Evolutionary conservation across 495 filamentous ascomycete species (phyloP).

Genomic region (Aspergillus bridgeri): DNA sequence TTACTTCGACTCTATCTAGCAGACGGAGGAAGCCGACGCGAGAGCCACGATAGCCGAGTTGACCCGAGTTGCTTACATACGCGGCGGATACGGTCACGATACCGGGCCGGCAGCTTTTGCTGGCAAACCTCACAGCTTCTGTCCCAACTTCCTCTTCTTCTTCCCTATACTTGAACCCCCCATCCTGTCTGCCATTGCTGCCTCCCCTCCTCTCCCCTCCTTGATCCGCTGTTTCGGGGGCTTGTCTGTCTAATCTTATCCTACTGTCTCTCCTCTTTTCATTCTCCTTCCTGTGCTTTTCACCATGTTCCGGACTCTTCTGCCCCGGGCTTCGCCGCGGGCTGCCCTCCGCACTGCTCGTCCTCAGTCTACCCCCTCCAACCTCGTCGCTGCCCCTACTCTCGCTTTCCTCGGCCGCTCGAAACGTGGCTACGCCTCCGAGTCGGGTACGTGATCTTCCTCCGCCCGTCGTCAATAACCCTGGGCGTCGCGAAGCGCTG

Average conservation of each 20-base stretch:
- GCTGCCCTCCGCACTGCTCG: conserved; percentile 53
- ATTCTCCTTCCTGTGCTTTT: conserved; percentile 22
- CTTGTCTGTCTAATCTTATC: conserved; percentile 18
- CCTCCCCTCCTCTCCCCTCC: conserved; percentile 28
- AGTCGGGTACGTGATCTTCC: conserved; percentile 63
- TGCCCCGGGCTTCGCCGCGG: conserved; percentile 64
- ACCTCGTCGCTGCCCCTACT: conserved; percentile 54
- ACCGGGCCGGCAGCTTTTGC: conserved; percentile 27
- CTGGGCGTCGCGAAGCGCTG: not conserved
- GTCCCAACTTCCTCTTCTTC: conserved; percentile 27
- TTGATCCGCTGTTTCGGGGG: conserved; percentile 28
- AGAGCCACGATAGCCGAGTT: conserved; percentile 15
- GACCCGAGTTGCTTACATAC: conserved; percentile 21
- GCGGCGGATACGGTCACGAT: conserved; percentile 21
- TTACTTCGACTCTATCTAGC: no score
- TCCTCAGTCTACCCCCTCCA: conserved; percentile 50
- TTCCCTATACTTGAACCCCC: conserved; percentile 24
- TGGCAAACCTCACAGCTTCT: conserved; percentile 23
- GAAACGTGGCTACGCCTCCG: conserved; percentile 72
- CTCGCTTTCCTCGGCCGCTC: conserved; percentile 53
- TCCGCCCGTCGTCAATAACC: not conserved
- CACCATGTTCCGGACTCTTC: conserved; percentile 69
- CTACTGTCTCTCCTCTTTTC: conserved; percentile 23
- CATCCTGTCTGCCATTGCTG: conserved; percentile 19
- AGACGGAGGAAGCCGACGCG: no score